Percentiles rank a stretch among this genome's conserved stretches.
Conservation (phyloP, 345 rosid genomes). For the Euclidium syriacum region DNA sequence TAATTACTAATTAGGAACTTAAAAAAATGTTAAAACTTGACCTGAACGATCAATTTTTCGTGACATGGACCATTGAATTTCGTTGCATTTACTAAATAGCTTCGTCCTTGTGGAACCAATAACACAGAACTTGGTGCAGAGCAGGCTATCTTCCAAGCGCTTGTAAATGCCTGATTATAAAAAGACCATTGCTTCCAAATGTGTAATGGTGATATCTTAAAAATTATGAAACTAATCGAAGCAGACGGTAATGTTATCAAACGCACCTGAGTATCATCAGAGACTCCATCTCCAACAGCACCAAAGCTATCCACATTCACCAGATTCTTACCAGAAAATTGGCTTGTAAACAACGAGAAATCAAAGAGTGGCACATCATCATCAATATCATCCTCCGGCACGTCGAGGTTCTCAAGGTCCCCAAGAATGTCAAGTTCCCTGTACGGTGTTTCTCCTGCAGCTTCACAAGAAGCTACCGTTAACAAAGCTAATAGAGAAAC, state of each 20-base stretch:
- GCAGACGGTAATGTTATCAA: neutral
- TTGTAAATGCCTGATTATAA: constrained; percentile 53
- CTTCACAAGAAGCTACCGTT: constrained; percentile 44
- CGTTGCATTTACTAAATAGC: constrained; percentile 74
- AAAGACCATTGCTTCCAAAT: neutral
- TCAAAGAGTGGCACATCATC: constrained; percentile 36
- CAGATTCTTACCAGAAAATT: constrained; percentile 55
- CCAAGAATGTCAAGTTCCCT: constrained; percentile 42
- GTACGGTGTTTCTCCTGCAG: constrained; percentile 33
- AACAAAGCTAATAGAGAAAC: constrained; percentile 48
- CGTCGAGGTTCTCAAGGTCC: constrained; percentile 51
- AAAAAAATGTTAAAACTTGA: constrained; percentile 4
- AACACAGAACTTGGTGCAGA: constrained; percentile 58
- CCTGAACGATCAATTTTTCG: constrained; percentile 71
- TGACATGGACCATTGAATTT: constrained; percentile 85
- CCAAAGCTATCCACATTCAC: constrained; percentile 93
- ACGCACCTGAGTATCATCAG: constrained; percentile 90
- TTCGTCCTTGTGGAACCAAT: constrained; percentile 68
- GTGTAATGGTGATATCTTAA: no score
- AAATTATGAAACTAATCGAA: no score
- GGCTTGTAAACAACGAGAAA: constrained; percentile 47
- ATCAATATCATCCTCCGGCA: constrained; percentile 50
- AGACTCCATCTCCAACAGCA: constrained; percentile 82
- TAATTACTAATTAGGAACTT: neutral
- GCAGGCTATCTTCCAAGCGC: constrained; percentile 80